Conservation (phyloP, 2,329 filamentous ascomycete species). For the Penicillium sp. region DNA sequence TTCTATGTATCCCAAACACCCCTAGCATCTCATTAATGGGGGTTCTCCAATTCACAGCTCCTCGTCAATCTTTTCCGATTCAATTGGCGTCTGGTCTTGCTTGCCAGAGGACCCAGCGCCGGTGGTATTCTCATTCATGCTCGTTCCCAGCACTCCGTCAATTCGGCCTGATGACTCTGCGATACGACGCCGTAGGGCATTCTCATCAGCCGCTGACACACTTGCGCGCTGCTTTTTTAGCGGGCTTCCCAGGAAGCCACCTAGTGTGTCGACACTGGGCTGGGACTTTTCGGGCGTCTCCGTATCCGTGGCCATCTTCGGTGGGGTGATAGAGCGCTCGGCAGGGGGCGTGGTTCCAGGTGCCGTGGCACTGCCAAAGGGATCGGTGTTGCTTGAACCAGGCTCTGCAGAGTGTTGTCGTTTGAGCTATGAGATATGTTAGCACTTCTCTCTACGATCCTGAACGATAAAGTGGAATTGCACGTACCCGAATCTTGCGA, state of each 20-base stretch:
- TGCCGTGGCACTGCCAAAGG: constrained; percentile 35
- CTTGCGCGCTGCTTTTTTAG: constrained; percentile 46
- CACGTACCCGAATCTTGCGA: constrained; percentile 59
- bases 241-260: constrained; percentile 43
- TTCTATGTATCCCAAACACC: constrained; percentile 9
- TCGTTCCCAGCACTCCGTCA: constrained; percentile 31
- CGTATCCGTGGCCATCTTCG: constrained; percentile 21
- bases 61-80: constrained; percentile 24
- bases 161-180: constrained; percentile 38
- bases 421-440: constrained; percentile 51
- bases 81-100: constrained; percentile 11
- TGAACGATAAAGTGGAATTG: background rate
- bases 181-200: constrained; percentile 38
- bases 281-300: constrained; percentile 21
- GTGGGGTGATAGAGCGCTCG: constrained; percentile 36
- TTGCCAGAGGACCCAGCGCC: constrained; percentile 15
- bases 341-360: constrained; percentile 36
- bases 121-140: constrained; percentile 11
- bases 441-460: constrained; percentile 5
- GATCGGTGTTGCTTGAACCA: constrained; percentile 33
- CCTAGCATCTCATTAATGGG: background rate
- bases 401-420: constrained; percentile 61
- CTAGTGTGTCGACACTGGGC: constrained; percentile 22
- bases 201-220: constrained; percentile 41
- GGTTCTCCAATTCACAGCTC: constrained; percentile 23